Percentiles rank a stretch among this genome's conserved stretches.
Conservation (phyloP, 805 yeast species). For the Pichia nanzhaoensis region DNA sequence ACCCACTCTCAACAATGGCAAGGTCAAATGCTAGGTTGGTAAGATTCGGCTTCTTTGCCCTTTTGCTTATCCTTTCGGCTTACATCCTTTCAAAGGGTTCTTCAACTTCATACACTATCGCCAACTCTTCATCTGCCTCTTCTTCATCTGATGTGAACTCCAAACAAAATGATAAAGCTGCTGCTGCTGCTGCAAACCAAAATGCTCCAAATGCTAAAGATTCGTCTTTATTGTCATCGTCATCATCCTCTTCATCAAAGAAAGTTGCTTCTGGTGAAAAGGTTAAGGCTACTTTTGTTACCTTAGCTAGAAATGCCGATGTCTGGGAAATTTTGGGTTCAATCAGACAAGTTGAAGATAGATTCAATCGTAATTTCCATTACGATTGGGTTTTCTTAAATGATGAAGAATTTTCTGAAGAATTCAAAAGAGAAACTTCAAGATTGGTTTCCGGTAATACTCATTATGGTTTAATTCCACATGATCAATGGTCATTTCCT, state of each 20-base stretch:
- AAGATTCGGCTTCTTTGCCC: conserved; percentile 42
- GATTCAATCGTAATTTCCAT: conserved; percentile 73
- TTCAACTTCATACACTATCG: conserved; percentile 25
- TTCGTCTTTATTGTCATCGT: neutral
- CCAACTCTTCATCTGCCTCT: conserved; percentile 3
- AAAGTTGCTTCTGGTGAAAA: conserved; percentile 25
- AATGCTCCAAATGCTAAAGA: conserved; percentile 5
- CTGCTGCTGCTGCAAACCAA: conserved; percentile 6
- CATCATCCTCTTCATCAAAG: neutral
- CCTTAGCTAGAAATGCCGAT: conserved; percentile 74
- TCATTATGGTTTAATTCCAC: conserved; percentile 73
- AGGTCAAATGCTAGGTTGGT: conserved; percentile 43
- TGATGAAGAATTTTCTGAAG: conserved; percentile 77
- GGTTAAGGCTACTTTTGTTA: conserved; percentile 73
- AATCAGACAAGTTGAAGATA: conserved; percentile 75
- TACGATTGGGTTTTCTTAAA: conserved; percentile 96
- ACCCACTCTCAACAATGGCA: conserved; percentile 32
- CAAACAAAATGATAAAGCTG: neutral
- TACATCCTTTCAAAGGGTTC: conserved; percentile 44
- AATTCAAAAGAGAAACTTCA: conserved; percentile 62
- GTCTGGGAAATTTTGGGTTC: conserved; percentile 54
- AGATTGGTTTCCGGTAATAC: conserved; percentile 71
- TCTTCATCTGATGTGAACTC: neutral
- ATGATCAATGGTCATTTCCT: conserved; percentile 84
- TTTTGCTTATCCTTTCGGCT: conserved; percentile 40